phyloP scores from a whole-genome alignment of 768 basidiomycete genomes.

The Tylopilus rubrobrunneus region DNA sequence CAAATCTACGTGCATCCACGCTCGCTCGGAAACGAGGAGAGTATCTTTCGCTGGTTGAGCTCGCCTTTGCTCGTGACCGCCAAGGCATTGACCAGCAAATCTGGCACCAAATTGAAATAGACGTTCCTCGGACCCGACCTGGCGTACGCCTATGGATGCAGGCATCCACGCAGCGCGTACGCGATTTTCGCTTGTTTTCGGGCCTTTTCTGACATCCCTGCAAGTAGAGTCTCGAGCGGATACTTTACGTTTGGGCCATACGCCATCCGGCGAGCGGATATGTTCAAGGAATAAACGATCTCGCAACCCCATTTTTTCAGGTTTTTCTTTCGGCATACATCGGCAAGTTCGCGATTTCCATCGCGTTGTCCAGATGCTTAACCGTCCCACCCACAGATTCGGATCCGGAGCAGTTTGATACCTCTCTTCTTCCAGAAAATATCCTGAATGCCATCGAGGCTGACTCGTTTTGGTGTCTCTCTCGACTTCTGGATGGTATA shows the following conservation, averaged over 20 bases:
- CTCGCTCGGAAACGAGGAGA: constrained; percentile 90
- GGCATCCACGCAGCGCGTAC: constrained; percentile 80
- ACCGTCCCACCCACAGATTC: constrained; percentile 52
- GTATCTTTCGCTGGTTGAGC: constrained; percentile 83
- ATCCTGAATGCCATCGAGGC: constrained; percentile 88
- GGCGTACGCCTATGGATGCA: constrained; percentile 92
- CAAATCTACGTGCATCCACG: constrained; percentile 67
- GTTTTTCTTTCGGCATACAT: constrained; percentile 96
- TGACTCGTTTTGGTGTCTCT: constrained; percentile 98
- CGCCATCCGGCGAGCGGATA: constrained; percentile 98
- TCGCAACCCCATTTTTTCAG: constrained; percentile 96
- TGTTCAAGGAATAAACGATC: constrained; percentile 98
- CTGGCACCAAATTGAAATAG: constrained; percentile 99
- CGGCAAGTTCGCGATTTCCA: constrained; percentile 42
- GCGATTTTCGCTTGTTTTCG: constrained; percentile 20
- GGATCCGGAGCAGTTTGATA: constrained; percentile 88
- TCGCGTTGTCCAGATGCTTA: constrained; percentile 1
- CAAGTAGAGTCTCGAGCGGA: constrained; percentile 82
- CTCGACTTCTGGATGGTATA: constrained; percentile 91
- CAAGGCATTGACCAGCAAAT: constrained; percentile 92
- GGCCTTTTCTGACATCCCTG: constrained; percentile 19
- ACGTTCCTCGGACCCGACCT: constrained; percentile 93
- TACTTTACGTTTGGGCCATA: constrained; percentile 98
- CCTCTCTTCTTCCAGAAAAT: constrained; percentile 61
- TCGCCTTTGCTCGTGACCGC: constrained; percentile 84